phyloP scores from a whole-genome alignment of 2,329 filamentous ascomycete genomes.

The Penicillium paneum region DNA sequence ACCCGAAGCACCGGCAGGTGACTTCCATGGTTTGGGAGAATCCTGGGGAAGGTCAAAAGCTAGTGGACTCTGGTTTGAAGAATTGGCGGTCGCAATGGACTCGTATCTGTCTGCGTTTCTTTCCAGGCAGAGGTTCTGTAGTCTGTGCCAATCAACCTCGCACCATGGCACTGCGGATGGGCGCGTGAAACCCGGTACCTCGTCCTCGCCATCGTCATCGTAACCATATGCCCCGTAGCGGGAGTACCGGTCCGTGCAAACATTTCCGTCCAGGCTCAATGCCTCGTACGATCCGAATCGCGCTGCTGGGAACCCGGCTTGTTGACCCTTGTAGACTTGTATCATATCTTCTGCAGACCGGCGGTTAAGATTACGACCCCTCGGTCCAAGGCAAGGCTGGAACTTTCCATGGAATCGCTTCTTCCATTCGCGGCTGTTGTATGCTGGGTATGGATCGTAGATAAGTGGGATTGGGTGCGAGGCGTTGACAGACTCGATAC shows the following conservation, averaged over 20 bases:
- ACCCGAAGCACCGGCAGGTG: not conserved
- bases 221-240: conserved; percentile 60
- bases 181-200: conserved; percentile 25
- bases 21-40: conserved; percentile 6
- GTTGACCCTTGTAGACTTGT: conserved; percentile 23
- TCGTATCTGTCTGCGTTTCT: conserved; percentile 65
- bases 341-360: conserved; percentile 23
- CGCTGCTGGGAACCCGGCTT: conserved; percentile 55
- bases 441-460: conserved; percentile 70
- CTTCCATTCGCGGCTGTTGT: conserved; percentile 63
- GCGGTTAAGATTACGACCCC: conserved; percentile 23
- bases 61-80: conserved; percentile 12
- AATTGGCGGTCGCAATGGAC: conserved; percentile 17
- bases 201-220: conserved; percentile 27
- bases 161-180: conserved; percentile 50
- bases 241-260: conserved; percentile 67
- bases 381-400: conserved; percentile 19
- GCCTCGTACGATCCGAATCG: conserved; percentile 62
- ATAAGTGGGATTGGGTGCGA: conserved; percentile 29
- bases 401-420: conserved; percentile 17
- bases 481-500: conserved; percentile 1
- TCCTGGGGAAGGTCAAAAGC: conserved; percentile 18
- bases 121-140: conserved; percentile 65
- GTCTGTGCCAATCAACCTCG: conserved; percentile 64
- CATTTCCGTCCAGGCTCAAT: conserved; percentile 58